Percentiles rank a stretch among this genome's conserved stretches.
Evolutionary conservation across 192 early-diverging fungal species (phyloP).

Genomic region (Backusella westeae): DNA sequence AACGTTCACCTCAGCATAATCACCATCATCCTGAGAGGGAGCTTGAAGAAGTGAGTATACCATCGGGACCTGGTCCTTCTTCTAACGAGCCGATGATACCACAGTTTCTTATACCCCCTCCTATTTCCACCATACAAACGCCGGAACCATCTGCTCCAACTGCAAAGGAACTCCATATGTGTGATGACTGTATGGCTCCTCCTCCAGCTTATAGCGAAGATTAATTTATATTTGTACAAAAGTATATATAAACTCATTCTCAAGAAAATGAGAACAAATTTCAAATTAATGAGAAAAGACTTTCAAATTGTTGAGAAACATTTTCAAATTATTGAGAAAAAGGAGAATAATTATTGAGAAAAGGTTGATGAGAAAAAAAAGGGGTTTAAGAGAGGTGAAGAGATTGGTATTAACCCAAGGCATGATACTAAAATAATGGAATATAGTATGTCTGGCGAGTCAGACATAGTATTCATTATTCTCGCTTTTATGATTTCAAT

Average conservation of each 20-base stretch:
- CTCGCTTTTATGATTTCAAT: too few relatives aligned
- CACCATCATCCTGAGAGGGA: neutral
- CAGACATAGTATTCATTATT: too few relatives aligned
- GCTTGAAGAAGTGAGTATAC: neutral
- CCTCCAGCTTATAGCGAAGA: constrained; percentile 13
- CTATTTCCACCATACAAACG: constrained; percentile 3
- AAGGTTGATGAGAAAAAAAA: too few relatives aligned
- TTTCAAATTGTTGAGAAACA: too few relatives aligned
- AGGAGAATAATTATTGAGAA: too few relatives aligned
- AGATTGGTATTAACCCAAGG: too few relatives aligned
- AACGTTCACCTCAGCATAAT: neutral
- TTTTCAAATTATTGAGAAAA: too few relatives aligned
- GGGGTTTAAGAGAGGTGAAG: too few relatives aligned
- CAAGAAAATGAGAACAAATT: too few relatives aligned
- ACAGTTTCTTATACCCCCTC: neutral
- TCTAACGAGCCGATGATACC: neutral
- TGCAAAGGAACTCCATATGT: constrained; percentile 8
- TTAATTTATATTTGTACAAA: constrained; percentile 1
- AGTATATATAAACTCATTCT: neutral
- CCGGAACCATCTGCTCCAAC: constrained; percentile 11
- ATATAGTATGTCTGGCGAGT: too few relatives aligned
- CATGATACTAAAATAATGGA: too few relatives aligned
- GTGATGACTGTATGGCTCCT: constrained; percentile 9
- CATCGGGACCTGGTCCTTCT: neutral
- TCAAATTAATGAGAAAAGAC: too few relatives aligned